Evolutionary conservation across 192 early-diverging fungal species (phyloP), one percentile per base, ranked within the genome.

Genomic region (Backusella sp.): DNA sequence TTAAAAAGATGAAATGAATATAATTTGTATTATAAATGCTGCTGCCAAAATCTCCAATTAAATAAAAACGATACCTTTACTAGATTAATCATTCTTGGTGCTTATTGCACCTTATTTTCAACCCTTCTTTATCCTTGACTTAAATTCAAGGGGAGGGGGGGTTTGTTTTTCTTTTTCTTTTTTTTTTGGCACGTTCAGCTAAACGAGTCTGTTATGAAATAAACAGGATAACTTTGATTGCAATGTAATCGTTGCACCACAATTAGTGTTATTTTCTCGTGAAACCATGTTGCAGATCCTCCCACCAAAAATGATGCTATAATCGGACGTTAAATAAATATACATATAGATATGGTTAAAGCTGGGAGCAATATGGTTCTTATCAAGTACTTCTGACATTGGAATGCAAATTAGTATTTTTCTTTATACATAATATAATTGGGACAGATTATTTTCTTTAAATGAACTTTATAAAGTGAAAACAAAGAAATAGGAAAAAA

Each of bases 61-160:
- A 62, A 62, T 62, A 62, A 62, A 62, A 62, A 62, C 21, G 56
- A 62, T 62, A 62, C 56, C 56, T 62, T 28, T 62, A 62, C 56
- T 62, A 62, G 56, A 62, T 62, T 56, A 56, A 53, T 59, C 11
- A 59, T 59, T 26, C n/a, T 59, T 59, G 12, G 11, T 26, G 11
- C 8, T 30, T 62, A 28, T 62, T 28, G 11, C 11, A 28, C 23
- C 12, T 11, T n/a, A 53, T 8, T 28, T 28, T 28, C 23, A 26
- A 28, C 23, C 56, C 23, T 28, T 62, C 26, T 28, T 26, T 62
- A 62, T 14, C 56, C 56, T 62, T 14, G 56, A 62, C 56, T 26
- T 62, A 28, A 28, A 28, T 28, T 26, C 26, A 23, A 62, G 26
- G 56, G 56, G 26, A 23, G 56, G 56, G 2, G 28, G 28, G 1